Conservation (phyloP, 2,329 filamentous ascomycete genomes). For the Cladosporium oxysporum region DNA sequence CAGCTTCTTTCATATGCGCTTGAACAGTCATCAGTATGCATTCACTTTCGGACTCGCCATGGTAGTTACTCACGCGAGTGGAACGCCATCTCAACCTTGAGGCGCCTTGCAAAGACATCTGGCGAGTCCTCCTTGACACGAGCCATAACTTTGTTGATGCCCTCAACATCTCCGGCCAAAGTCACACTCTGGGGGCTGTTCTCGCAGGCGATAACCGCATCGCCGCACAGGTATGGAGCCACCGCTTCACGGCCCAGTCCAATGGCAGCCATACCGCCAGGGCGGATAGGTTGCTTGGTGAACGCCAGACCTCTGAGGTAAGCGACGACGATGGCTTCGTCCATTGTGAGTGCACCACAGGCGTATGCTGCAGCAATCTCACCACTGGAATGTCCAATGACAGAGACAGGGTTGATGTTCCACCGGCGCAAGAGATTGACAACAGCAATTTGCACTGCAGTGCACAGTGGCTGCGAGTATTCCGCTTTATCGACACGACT, state of each 20-base stretch:
- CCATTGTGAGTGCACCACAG: conserved; percentile 22
- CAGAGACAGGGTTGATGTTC: conserved; percentile 24
- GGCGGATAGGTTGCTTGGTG: conserved; percentile 11
- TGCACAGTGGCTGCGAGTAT: conserved; percentile 47
- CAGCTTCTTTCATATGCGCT: conserved; percentile 33
- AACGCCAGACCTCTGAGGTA: conserved; percentile 5
- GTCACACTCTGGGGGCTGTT: conserved; percentile 43
- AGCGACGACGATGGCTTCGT: conserved; percentile 18
- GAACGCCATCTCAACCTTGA: conserved; percentile 48
- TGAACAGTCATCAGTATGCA: too few species aligned
- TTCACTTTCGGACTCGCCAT: too few species aligned
- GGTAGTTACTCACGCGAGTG: conserved; percentile 37
- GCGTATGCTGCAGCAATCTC: conserved; percentile 39
- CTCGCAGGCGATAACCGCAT: neutral
- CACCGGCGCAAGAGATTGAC: conserved; percentile 39
- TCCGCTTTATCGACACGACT: neutral
- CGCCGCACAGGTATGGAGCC: conserved; percentile 8
- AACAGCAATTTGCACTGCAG: conserved; percentile 55
- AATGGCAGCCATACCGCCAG: conserved; percentile 37
- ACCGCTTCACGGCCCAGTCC: conserved; percentile 19
- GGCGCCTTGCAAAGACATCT: conserved; percentile 28
- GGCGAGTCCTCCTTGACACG: neutral
- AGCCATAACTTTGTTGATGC: conserved; percentile 32
- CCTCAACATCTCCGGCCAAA: conserved; percentile 46
- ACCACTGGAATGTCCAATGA: conserved; percentile 37